Evolutionary conservation across 169 alveolate species (phyloP).

Genomic region (Eimeria acervulina): DNA sequence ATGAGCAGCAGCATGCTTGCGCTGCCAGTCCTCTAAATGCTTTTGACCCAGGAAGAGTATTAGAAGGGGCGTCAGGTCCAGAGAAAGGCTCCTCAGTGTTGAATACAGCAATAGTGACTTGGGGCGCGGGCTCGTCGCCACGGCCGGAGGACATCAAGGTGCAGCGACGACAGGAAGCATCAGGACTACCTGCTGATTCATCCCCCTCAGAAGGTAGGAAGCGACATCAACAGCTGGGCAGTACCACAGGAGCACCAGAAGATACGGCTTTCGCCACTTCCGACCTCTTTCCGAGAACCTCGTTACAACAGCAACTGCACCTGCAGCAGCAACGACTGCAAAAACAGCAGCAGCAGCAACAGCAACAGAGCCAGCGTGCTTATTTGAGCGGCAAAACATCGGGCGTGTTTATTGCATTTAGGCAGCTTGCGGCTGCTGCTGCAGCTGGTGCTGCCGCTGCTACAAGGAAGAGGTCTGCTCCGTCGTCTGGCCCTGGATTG

Average conservation of each 20-base stretch:
- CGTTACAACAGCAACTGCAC: background rate
- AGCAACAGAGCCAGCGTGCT: background rate
- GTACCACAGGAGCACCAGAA: background rate
- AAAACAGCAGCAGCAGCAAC: background rate
- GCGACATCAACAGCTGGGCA: background rate
- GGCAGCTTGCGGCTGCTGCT: conserved; percentile 1
- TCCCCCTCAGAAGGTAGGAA: background rate
- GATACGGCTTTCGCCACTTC: background rate
- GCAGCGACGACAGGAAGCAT: background rate
- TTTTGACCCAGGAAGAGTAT: background rate
- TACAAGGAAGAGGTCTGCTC: background rate
- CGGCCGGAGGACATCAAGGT: background rate
- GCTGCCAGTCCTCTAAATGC: background rate
- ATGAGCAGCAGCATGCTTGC: background rate
- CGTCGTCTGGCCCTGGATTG: background rate
- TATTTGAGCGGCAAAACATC: background rate
- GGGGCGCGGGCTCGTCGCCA: background rate
- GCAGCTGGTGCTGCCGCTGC: conserved; percentile 23
- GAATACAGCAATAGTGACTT: background rate
- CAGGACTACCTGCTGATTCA: conserved; percentile 17
- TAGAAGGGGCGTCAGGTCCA: background rate
- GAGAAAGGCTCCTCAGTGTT: background rate
- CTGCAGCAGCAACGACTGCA: background rate
- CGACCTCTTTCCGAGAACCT: background rate
- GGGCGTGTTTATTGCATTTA: conserved; percentile 27